Evolutionary conservation across 805 yeast species (phyloP), one percentile per base, ranked within the genome.

Genomic region (Wickerhamiella allomyrinae): DNA sequence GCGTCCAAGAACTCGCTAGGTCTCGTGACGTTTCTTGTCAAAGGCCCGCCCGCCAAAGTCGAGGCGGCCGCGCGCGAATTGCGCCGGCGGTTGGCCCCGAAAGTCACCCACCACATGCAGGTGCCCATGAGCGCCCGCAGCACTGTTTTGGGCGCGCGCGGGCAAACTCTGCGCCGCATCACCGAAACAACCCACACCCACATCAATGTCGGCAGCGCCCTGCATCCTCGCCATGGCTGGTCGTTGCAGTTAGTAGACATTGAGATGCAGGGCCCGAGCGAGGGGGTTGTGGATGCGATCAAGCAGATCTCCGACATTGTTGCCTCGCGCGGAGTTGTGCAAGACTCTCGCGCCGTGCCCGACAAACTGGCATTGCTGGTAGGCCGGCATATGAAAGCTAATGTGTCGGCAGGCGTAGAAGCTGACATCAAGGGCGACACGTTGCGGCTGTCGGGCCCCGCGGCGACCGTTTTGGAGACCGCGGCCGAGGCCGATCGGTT

Each of bases 231-330:
- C 13, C 34, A 20, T 7, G 36, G 27, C 33, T 46, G 49, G 49
- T 27, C 38, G 17, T 11, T 44, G 36, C 37, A 67, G 38, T 58
- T 72, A n/a, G 68, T 80, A 24, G 65, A 67, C 25, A 78, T 87
- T 42, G 63, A 75, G 21, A 66, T 87, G 43, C 79, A 74, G 46
- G 97, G 96, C 63, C 94, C 86, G 56, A 70, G 73, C 46, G 93
- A 82, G 57, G 86, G 95, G 42, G 81, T 82, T 51, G 71, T 69
- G 48, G 69, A 70, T 39, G 95, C 96, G 23, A 79, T 79, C 56
- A 59, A 64, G 27, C 74, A 69, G 56, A 85, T 89, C 49, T 51
- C 74, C 55, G 74, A 72, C 17, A 80, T 86, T 53, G 93, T 86
- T 39, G 70, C 73, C 54, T 82, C 80, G 54, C 77, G 80, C 53